Conservation (phyloP, 2,329 filamentous ascomycete genomes). For the Hypoxylon sp. region DNA sequence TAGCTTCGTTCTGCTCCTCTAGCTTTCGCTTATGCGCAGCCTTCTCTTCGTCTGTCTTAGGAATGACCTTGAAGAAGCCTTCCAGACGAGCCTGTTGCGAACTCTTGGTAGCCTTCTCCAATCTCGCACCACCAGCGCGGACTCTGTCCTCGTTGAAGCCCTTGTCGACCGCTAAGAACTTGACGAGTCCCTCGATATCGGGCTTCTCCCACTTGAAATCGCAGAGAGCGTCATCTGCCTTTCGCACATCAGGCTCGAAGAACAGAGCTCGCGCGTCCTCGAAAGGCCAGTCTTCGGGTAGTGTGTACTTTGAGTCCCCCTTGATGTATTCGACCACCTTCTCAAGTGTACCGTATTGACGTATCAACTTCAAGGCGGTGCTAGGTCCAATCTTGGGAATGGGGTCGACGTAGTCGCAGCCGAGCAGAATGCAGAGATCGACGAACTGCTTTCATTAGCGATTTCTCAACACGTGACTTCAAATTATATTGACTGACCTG, state of each 20-base stretch:
- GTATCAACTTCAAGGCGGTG: slow-evolving; percentile 93
- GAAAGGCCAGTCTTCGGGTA: slow-evolving; percentile 98
- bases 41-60: slow-evolving; percentile 90
- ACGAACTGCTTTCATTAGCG: slow-evolving; percentile 77
- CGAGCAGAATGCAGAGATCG: slow-evolving; percentile 96
- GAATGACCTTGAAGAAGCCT: slow-evolving; percentile 95
- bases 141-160: slow-evolving; percentile 97
- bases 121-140: slow-evolving; percentile 79
- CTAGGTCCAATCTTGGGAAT: slow-evolving; percentile 94
- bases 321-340: slow-evolving; percentile 86
- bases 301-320: slow-evolving; percentile 80
- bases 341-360: slow-evolving; percentile 90
- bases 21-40: slow-evolving; percentile 90
- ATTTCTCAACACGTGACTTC: slow-evolving; percentile 6
- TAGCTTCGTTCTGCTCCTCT: slow-evolving; percentile 90
- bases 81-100: slow-evolving; percentile 92
- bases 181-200: slow-evolving; percentile 88
- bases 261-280: slow-evolving; percentile 92
- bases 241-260: slow-evolving; percentile 88
- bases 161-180: slow-evolving; percentile 93
- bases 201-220: slow-evolving; percentile 99
- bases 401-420: slow-evolving; percentile 97
- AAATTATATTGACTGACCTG: slow-evolving; percentile 69
- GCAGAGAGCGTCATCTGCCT: slow-evolving; percentile 86
- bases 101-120: slow-evolving; percentile 92